A percentile compares a stretch with the other conserved stretches of the same genome.
These are phyloP conservation scores for Collybia sordida DNA, from an alignment of 768 basidiomycete species.

Conservation along the genomic window DNA sequence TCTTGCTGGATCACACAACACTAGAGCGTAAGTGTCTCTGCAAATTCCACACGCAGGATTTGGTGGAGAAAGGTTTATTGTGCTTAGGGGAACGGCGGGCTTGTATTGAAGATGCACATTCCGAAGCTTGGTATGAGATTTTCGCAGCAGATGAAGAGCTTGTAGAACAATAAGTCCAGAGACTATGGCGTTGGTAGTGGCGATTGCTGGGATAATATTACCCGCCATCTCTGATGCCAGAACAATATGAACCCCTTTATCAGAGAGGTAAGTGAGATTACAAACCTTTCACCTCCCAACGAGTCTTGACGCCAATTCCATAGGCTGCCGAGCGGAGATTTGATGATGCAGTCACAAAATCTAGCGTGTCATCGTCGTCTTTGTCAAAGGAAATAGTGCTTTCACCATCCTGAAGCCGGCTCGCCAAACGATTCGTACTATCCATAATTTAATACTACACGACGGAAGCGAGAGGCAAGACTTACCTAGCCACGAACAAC, in stretches of 20 bases:
- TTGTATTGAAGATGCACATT: conserved; percentile 82
- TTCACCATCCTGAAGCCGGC: conserved; percentile 64
- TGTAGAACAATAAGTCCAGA: conserved; percentile 94
- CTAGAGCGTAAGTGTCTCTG: conserved; percentile 74
- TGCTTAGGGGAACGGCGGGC: conserved; percentile 73
- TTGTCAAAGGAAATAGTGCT: conserved; percentile 90
- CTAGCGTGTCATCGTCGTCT: conserved; percentile 94
- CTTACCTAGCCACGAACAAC: conserved; percentile 82
- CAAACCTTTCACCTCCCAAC: conserved; percentile 96
- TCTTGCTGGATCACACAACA: conserved; percentile 72
- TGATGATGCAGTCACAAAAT: conserved; percentile 94
- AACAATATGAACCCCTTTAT: background rate
- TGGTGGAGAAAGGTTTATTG: conserved; percentile 64
- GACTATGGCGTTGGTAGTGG: conserved; percentile 97
- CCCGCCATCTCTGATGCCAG: conserved; percentile 87
- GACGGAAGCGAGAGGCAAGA: background rate
- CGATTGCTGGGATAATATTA: conserved; percentile 99
- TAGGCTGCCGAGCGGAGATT: conserved; percentile 93
- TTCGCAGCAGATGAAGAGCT: conserved; percentile 79
- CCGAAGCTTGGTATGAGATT: conserved; percentile 57
- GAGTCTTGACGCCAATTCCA: conserved; percentile 83
- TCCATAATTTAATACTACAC: background rate
- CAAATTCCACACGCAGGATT: conserved; percentile 85
- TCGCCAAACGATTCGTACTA: conserved; percentile 80
- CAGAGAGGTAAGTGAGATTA: background rate